A percentile compares a stretch with the other conserved stretches of the same genome.
These are phyloP conservation scores for Pyrenophora teres DNA, from an alignment of 2,329 filamentous ascomycete genomes.

Conservation along the genomic window DNA sequence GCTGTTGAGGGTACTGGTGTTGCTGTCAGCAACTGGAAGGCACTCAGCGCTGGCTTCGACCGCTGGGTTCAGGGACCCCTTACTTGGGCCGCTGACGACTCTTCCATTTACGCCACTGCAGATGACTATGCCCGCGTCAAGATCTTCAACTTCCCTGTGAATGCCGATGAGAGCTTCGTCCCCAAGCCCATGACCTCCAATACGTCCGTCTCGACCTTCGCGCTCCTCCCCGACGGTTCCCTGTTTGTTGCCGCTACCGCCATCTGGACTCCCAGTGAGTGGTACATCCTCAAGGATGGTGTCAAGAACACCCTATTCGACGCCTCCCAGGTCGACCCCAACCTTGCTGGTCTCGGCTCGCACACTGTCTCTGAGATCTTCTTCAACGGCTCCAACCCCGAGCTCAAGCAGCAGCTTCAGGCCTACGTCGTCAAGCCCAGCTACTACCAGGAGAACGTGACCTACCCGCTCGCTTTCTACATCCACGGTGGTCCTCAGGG, in stretches of 20 bases:
- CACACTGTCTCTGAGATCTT: constrained; percentile 72
- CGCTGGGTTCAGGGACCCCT: constrained; percentile 35
- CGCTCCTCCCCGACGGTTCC: constrained; percentile 63
- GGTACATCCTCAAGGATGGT: constrained; percentile 33
- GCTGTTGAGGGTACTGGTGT: constrained; percentile 23
- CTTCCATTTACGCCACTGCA: constrained; percentile 41
- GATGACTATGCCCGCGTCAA: constrained; percentile 42
- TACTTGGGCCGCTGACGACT: constrained; percentile 39
- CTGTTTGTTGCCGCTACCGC: constrained; percentile 49
- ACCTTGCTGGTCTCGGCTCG: constrained; percentile 66
- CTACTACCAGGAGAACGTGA: constrained; percentile 70
- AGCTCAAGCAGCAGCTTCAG: constrained; percentile 63
- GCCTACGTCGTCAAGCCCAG: constrained; percentile 67
- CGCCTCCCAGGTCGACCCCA: constrained; percentile 67
- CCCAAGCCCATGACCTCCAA: constrained; percentile 52
- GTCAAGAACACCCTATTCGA: constrained; percentile 56
- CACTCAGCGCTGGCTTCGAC: constrained; percentile 37
- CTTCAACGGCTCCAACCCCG: constrained; percentile 65
- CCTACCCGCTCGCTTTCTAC: constrained; percentile 77
- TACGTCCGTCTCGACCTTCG: constrained; percentile 48
- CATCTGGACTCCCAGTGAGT: constrained; percentile 42
- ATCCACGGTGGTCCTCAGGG: constrained; percentile 85
- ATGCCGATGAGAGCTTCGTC: constrained; percentile 56
- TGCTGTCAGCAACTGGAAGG: constrained; percentile 38
- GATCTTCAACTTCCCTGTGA: constrained; percentile 66